phyloP scores from a whole-genome alignment of 805 yeast species.

The Zygosaccharomyces bisporus region DNA sequence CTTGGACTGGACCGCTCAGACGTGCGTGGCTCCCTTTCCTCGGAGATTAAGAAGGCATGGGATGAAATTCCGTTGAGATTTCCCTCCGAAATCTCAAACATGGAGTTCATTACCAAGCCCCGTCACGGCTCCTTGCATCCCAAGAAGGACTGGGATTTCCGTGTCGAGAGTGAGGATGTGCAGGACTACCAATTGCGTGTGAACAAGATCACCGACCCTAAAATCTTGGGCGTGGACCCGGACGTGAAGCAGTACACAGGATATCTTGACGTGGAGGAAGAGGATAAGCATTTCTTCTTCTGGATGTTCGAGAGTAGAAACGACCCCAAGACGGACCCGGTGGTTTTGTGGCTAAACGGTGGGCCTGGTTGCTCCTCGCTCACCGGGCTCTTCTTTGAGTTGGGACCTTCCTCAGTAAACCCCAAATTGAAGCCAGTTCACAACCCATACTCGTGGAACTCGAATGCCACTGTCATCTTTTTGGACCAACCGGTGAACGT shows the following conservation, averaged over 20 bases:
- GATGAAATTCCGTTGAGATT: slow-evolving; percentile 54
- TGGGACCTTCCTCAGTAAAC: slow-evolving; percentile 74
- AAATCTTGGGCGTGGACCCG: slow-evolving; percentile 68
- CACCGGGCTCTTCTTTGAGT: slow-evolving; percentile 81
- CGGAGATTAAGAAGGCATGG: slow-evolving; percentile 54
- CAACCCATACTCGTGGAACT: slow-evolving; percentile 82
- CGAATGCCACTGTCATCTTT: slow-evolving; percentile 79
- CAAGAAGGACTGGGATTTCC: slow-evolving; percentile 30
- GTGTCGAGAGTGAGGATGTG: slow-evolving; percentile 35
- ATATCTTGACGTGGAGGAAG: slow-evolving; percentile 75
- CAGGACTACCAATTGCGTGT: slow-evolving; percentile 59
- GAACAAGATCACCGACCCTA: slow-evolving; percentile 52
- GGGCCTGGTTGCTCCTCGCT: slow-evolving; percentile 93
- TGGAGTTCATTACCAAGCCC: slow-evolving; percentile 51
- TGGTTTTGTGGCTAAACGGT: slow-evolving; percentile 87
- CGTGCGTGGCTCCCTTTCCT: slow-evolving; percentile 42
- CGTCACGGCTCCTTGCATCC: slow-evolving; percentile 26
- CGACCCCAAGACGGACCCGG: slow-evolving; percentile 82
- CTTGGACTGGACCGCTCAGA: slow-evolving; percentile 43
- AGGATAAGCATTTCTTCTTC: slow-evolving; percentile 81
- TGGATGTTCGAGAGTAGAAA: slow-evolving; percentile 87
- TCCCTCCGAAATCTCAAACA: slow-evolving; percentile 51
- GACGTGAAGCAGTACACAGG: slow-evolving; percentile 79
- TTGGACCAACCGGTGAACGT: slow-evolving; percentile 88
- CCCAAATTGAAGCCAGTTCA: slow-evolving; percentile 56